These are phyloP conservation scores for Mycena rosella DNA, from an alignment of 768 basidiomycete species.

Conservation along the genomic window DNA sequence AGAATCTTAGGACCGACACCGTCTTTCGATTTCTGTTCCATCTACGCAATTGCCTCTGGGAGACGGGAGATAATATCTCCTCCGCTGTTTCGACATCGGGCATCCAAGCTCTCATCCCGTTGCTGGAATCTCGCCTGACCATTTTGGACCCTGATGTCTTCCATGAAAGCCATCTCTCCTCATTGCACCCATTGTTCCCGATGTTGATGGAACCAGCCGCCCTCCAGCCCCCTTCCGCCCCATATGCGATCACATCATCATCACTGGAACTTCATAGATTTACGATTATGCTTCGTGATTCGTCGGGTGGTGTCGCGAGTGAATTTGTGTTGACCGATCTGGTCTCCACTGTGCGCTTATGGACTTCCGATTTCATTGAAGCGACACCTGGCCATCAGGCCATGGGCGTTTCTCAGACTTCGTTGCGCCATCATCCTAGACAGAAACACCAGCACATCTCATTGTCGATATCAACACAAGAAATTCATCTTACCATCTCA, in stretches of 20 bases:
- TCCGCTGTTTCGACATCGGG: slow-evolving; percentile 24
- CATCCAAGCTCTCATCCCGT: slow-evolving; percentile 48
- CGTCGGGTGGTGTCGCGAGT: slow-evolving; percentile 48
- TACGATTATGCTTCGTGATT: slow-evolving; percentile 51
- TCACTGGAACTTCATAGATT: slow-evolving; percentile 46
- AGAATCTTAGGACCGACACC: slow-evolving; percentile 73
- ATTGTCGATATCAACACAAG: slow-evolving; percentile 54
- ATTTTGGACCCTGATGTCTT: slow-evolving; percentile 61
- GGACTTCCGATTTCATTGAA: slow-evolving; percentile 42
- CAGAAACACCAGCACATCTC: slow-evolving; percentile 47
- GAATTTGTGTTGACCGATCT: slow-evolving; percentile 52
- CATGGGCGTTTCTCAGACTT: slow-evolving; percentile 59
- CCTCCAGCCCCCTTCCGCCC: slow-evolving; percentile 3
- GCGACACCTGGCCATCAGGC: slow-evolving; percentile 32
- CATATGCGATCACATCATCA: slow-evolving; percentile 30
- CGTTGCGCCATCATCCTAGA: slow-evolving; percentile 52
- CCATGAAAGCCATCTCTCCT: slow-evolving; percentile 45
- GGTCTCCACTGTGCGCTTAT: slow-evolving; percentile 40
- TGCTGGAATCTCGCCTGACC: slow-evolving; percentile 54
- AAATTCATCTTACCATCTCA: slow-evolving; percentile 58
- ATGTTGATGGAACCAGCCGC: slow-evolving; percentile 20
- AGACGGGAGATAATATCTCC: slow-evolving; percentile 44
- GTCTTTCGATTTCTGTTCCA: slow-evolving; percentile 85
- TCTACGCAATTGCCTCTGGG: slow-evolving; percentile 75
- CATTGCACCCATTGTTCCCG: slow-evolving; percentile 49